These are phyloP conservation scores for Dendrobium huoshanense DNA, from an alignment of 106 monocot genomes.

Conservation along the genomic window DNA sequence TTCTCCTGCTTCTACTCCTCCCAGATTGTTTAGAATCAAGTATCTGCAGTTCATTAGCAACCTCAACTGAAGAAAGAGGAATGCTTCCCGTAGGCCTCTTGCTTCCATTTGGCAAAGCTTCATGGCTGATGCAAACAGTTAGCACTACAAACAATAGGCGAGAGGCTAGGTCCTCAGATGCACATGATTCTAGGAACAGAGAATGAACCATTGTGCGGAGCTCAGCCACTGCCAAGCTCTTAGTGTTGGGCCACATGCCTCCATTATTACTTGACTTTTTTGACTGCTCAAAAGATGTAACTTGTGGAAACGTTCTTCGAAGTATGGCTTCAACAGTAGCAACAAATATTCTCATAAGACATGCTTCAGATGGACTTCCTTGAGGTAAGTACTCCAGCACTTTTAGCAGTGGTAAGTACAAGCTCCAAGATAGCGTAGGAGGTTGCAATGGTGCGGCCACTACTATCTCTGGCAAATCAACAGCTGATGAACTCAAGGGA, in stretches of 20 bases:
- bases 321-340: conserved; percentile 93
- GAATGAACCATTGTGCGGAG: conserved; percentile 94
- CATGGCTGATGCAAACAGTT: conserved; percentile 88
- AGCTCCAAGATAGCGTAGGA: conserved; percentile 86
- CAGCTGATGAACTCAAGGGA: conserved; percentile 83
- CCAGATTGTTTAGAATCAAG: conserved; percentile 34
- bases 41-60: conserved; percentile 22
- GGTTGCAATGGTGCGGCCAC: conserved; percentile 88
- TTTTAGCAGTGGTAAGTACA: conserved; percentile 84
- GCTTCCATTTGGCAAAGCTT: conserved; percentile 80
- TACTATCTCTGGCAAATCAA: conserved; percentile 95
- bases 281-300: conserved; percentile 36
- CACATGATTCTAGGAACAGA: conserved; percentile 87
- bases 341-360: conserved; percentile 96
- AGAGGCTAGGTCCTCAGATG: conserved; percentile 89
- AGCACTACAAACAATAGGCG: conserved; percentile 85
- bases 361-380: conserved; percentile 99
- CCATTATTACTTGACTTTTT: conserved; percentile 42
- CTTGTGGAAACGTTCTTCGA: conserved; percentile 74
- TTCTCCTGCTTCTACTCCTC: conserved; percentile 43
- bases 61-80: conserved; percentile 27
- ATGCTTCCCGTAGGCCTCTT: conserved; percentile 67
- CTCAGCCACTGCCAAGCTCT: conserved; percentile 89
- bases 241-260: conserved; percentile 50
- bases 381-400: conserved; percentile 88